A percentile compares a stretch with the other conserved stretches of the same genome.
Evolutionary conservation across 140 eudicot species (phyloP).

Genomic region (Ambrosia hybrid): DNA sequence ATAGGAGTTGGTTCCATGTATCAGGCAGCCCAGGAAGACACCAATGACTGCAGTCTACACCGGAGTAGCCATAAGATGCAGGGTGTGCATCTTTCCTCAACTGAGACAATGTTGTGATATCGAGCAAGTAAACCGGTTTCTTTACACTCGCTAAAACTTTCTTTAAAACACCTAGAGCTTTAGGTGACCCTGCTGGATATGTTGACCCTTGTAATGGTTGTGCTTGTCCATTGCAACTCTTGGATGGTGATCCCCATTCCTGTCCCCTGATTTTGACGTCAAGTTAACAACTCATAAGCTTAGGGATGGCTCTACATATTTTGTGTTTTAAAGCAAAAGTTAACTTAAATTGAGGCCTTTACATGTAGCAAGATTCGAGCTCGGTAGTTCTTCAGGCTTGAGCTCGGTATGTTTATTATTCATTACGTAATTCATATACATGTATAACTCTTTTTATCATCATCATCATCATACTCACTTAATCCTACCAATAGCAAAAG

Average conservation of each 20-base stretch:
- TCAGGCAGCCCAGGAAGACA: conserved; percentile 90
- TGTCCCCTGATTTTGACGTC: conserved; percentile 34
- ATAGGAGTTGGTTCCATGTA: conserved; percentile 84
- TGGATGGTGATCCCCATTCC: conserved; percentile 52
- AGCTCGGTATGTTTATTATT: too few species aligned
- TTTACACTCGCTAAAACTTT: conserved; percentile 34
- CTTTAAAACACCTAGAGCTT: conserved; percentile 44
- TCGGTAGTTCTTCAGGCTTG: too few species aligned
- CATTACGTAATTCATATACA: too few species aligned
- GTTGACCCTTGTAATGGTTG: conserved; percentile 55
- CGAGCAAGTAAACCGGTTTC: conserved; percentile 60
- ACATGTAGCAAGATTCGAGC: too few species aligned
- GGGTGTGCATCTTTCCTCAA: conserved; percentile 79
- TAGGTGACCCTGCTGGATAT: conserved; percentile 60
- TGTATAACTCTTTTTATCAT: too few species aligned
- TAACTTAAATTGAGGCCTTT: too few species aligned
- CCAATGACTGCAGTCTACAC: conserved; percentile 85
- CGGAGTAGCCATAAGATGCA: conserved; percentile 45
- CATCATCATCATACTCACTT: too few species aligned
- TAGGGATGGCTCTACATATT: too few species aligned
- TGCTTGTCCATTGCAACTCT: conserved; percentile 47
- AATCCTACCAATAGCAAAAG: too few species aligned
- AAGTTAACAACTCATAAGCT: not conserved
- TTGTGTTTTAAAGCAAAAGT: too few species aligned
- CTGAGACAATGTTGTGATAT: conserved; percentile 58